Evolutionary conservation across 768 basidiomycete species (phyloP), one percentile per base, ranked within the genome.

Genomic region (Nidularia sp.): DNA sequence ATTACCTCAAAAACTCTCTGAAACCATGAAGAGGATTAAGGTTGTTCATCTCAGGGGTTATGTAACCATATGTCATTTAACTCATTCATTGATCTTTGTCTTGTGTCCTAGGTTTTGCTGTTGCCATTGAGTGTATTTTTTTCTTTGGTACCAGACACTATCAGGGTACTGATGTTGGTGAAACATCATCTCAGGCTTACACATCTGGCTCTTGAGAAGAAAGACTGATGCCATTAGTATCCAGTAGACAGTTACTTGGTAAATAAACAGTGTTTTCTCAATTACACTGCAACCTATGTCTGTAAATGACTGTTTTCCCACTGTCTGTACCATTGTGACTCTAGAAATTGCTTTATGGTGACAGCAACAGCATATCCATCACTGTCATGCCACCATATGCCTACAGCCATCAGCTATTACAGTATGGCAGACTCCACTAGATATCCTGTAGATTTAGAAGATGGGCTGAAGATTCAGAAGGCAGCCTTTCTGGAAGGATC

Each of bases 71-170:
- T 39, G 15, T 39, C 15, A 9, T 39, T 48, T 29, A 33, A 22
- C 34, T 12, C 13, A 6, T 29, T 39, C 25, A 9, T 47, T 7
- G 29, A 42, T 42, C 42, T 7, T 13, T 36, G 4, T 12, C 34
- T 13, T 34, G 31, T 13, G 9, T 5, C 45, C 22, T 22, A 69
- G 67, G 70, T 6, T 71, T 66, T 36, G 70, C 70, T 35, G 62
- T 71, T 6, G 63, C 69, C 3, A 66, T 69, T 7, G 65, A 70
- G 43, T 49, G 60, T 1, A 58, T 69, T 45, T 71, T 70, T 45
- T 69, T 62, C 1, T 36, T 57, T 70, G 4, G 51, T 62, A 18
- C 59, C 67, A 7, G 50, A 64, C 1, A 69, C 64, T 3, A 69
- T 69, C 35, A 48, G 61, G 0, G 48, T 54, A 2, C 55, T 70